A percentile compares a stretch with the other conserved stretches of the same genome.
Evolutionary conservation across 139 green algal species (phyloP).

Genomic region (Bryopsis sp.): DNA sequence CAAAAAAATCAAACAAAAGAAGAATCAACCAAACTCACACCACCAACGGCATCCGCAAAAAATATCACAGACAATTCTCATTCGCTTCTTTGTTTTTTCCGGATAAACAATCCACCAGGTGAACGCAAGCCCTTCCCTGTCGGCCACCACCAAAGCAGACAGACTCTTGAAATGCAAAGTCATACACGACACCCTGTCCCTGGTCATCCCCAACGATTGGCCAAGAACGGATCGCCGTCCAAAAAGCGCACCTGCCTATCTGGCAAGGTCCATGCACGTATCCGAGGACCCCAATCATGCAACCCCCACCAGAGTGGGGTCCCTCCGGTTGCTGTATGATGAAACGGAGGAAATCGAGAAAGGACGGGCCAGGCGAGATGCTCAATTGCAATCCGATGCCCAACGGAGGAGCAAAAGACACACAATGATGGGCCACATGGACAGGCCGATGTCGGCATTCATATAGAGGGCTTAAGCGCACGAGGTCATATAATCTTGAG

Average conservation of each 20-base stretch:
- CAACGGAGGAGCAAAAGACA: background rate
- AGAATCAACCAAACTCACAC: too few species aligned
- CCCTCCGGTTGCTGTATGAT: background rate
- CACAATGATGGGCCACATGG: background rate
- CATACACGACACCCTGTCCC: constrained; percentile 1
- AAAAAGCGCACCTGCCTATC: background rate
- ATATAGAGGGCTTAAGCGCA: too few species aligned
- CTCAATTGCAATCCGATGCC: background rate
- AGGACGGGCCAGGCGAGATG: background rate
- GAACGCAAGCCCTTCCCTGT: background rate
- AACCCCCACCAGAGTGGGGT: background rate
- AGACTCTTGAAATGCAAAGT: background rate
- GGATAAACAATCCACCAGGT: constrained; percentile 1
- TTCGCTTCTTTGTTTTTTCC: too few species aligned
- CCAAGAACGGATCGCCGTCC: too few species aligned
- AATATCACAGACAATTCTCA: too few species aligned
- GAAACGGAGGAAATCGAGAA: background rate
- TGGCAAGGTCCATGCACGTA: background rate
- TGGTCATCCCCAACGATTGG: background rate
- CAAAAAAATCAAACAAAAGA: too few species aligned
- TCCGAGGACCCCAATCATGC: too few species aligned
- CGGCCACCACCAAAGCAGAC: background rate
- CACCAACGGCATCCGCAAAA: too few species aligned
- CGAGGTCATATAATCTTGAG: too few species aligned
- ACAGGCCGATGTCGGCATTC: background rate